phyloP scores from a whole-genome alignment of 345 rosid species.

The Sonneratia caseolaris region DNA sequence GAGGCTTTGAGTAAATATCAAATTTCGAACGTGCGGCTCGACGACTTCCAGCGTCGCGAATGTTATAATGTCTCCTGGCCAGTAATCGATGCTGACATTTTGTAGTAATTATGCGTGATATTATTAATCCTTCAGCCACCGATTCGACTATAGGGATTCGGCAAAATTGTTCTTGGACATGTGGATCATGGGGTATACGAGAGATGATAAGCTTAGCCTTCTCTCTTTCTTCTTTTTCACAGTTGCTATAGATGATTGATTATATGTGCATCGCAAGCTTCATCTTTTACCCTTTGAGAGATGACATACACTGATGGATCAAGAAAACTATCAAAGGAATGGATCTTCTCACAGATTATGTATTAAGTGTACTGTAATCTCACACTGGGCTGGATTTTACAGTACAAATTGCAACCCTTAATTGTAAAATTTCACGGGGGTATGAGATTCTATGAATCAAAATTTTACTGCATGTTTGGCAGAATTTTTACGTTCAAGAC shows the following conservation, averaged over 20 bases:
- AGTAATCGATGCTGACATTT: not conserved
- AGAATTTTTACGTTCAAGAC: no score
- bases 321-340: not conserved
- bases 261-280: not conserved
- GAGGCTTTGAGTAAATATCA: not conserved
- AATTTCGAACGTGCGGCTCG: conserved; percentile 3
- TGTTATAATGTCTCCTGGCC: not conserved
- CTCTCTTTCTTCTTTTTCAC: not conserved
- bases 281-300: not conserved
- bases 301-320: not conserved
- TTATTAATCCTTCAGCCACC: not conserved
- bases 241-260: not conserved
- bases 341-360: not conserved
- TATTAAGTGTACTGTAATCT: no score
- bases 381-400: no score
- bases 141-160: not conserved
- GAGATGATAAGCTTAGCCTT: not conserved
- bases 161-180: not conserved
- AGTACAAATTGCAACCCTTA: no score
- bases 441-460: no score
- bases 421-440: no score
- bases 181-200: not conserved
- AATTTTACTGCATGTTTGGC: no score
- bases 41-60: not conserved
- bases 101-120: not conserved